Percentiles rank a stretch among this genome's conserved stretches.
phyloP scores from a whole-genome alignment of 2,329 filamentous ascomycete species.

The Talaromyces pinophilus region DNA sequence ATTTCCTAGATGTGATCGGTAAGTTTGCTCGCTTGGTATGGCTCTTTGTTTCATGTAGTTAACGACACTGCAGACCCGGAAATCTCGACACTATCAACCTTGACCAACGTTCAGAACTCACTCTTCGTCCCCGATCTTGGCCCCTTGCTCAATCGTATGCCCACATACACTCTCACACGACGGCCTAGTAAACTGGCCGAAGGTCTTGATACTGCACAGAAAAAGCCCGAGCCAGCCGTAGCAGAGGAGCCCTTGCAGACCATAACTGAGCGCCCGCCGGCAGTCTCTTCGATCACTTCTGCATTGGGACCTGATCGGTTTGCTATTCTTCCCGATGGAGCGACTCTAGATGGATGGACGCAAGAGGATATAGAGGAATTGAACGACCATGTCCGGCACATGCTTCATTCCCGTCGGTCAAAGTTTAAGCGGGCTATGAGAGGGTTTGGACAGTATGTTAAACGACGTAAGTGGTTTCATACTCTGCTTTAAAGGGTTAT shows the following conservation, averaged over 20 bases:
- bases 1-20: constrained; percentile 70
- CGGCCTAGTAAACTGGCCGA: constrained; percentile 41
- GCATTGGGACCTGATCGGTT: constrained; percentile 70
- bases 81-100: constrained; percentile 76
- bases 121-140: constrained; percentile 84
- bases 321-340: constrained; percentile 75
- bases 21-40: constrained; percentile 34
- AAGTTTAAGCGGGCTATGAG: constrained; percentile 77
- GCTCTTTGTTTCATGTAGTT: not conserved
- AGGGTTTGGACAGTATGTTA: constrained; percentile 78
- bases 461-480: constrained; percentile 57
- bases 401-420: constrained; percentile 78
- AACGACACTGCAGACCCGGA: constrained; percentile 63
- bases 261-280: constrained; percentile 29
- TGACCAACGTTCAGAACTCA: constrained; percentile 88
- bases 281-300: constrained; percentile 64
- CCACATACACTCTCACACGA: constrained; percentile 72
- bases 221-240: constrained; percentile 23
- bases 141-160: constrained; percentile 70
- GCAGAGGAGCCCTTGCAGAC: constrained; percentile 25
- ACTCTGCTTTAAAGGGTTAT: not conserved
- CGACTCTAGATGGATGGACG: constrained; percentile 71
- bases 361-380: constrained; percentile 72
- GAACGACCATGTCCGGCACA: constrained; percentile 84
- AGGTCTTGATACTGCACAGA: constrained; percentile 14